phyloP scores from a whole-genome alignment of 768 basidiomycete species.

The Phylloporus sp. region DNA sequence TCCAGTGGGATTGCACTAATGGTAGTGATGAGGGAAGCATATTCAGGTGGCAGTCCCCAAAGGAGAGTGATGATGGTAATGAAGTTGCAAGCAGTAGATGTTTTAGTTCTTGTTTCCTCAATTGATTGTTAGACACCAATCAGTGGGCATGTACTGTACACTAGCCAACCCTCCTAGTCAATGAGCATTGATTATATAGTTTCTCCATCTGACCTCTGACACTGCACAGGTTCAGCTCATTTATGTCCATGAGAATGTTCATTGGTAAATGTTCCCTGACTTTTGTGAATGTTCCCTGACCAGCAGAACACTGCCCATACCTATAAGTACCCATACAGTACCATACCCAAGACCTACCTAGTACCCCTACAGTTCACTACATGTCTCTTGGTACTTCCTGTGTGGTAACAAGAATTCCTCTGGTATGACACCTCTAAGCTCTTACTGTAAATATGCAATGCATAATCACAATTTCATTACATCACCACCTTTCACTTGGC shows the following conservation, averaged over 20 bases:
- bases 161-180: not conserved
- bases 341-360: too few species aligned
- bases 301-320: conserved; percentile 7
- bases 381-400: not conserved
- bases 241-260: conserved; percentile 4
- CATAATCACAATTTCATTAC: not conserved
- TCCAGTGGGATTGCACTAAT: too few species aligned
- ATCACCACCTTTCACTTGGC: not conserved
- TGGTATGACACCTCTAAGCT: not conserved
- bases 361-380: too few species aligned
- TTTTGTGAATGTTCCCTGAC: not conserved
- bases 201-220: not conserved
- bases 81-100: too few species aligned
- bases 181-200: not conserved
- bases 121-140: too few species aligned
- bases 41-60: too few species aligned
- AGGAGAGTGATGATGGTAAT: too few species aligned
- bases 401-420: too few species aligned
- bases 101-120: too few species aligned
- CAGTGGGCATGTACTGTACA: not conserved
- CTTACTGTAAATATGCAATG: not conserved
- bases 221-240: not conserved
- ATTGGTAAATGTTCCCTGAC: not conserved
- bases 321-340: too few species aligned
- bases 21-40: too few species aligned